Base-by-base conservation (phyloP, 2,329 filamentous ascomycete species). In the Colletotrichum gigasporum region DNA sequence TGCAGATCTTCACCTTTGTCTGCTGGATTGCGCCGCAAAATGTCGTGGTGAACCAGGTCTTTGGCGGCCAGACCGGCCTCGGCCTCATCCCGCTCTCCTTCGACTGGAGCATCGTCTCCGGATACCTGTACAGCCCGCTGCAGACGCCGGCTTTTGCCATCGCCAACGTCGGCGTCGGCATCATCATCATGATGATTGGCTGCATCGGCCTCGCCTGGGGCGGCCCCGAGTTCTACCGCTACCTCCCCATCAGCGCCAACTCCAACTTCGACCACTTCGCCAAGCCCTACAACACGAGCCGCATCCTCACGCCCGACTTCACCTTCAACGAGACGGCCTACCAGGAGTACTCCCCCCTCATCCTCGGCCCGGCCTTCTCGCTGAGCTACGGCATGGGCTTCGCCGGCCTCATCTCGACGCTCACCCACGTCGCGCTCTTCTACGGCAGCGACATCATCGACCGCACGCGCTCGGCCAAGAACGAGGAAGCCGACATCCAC, bases 11-110 rank as follows among this genome's bases (percentile, higher is more conserved):
- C 69, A 86, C 86, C 34, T 89, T 86, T 74, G 75, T 86, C 28
- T 89, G 86, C 51, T 90, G 80, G 80, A 85, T 89, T 63, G 85
- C 84, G n/a, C 87, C 87, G 8, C 79, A 88, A 53, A 88, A 83
- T 62, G 78, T 85, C 4, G 72, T 86, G n/a, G 74, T 89, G 66
- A 89, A 89, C 72, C 87, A 89, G 74, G 70, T 90, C n/a, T 88
- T 89, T 65, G 87, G 87, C 5, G 84, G 84, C 3, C 80, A 79
- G 67, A 85, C 84, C 12, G 87, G 87, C 1, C 77, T 89, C 22
- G 87, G 86, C 1, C 74, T 90, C 14, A 81, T 89, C 60, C 87
- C 87, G 6, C 82, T 87, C n/a, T 87, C 85, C 0, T 89, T 90
- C 65, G 82, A 84, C 68, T 84, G 82, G 80, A 78, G 75, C 3